These are phyloP conservation scores for Viridothelium virens DNA, from an alignment of 495 filamentous ascomycete species.

Conservation along the genomic window DNA sequence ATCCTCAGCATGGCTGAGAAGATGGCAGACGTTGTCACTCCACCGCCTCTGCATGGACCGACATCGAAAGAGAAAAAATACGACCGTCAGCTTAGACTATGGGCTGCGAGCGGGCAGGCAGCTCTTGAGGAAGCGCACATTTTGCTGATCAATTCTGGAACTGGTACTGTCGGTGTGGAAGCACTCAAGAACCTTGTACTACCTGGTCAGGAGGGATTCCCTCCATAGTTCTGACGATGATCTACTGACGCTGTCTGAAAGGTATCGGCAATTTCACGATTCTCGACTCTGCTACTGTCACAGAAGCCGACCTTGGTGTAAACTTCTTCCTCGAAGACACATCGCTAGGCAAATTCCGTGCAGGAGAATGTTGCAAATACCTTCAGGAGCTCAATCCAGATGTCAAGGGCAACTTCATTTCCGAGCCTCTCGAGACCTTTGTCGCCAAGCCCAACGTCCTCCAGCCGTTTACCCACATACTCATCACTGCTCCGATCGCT, in stretches of 20 bases:
- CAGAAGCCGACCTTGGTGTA: slow-evolving; percentile 77
- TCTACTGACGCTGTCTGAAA: slow-evolving; percentile 21
- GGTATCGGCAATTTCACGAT: slow-evolving; percentile 94
- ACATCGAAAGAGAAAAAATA: slow-evolving; percentile 51
- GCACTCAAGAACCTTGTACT: slow-evolving; percentile 93
- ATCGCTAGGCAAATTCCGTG: slow-evolving; percentile 70
- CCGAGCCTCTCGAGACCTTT: slow-evolving; percentile 39
- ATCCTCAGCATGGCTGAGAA: background rate
- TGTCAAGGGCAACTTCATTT: slow-evolving; percentile 60
- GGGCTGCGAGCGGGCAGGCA: slow-evolving; percentile 86
- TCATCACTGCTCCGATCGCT: slow-evolving; percentile 63
- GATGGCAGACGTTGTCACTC: slow-evolving; percentile 11
- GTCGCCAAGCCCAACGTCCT: slow-evolving; percentile 38
- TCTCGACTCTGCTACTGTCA: slow-evolving; percentile 68
- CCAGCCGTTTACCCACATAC: slow-evolving; percentile 58
- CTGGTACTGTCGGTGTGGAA: slow-evolving; percentile 80
- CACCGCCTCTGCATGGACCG: slow-evolving; percentile 34
- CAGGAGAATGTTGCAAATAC: slow-evolving; percentile 65
- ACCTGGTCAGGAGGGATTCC: slow-evolving; percentile 49
- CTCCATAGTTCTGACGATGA: background rate
- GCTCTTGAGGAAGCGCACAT: slow-evolving; percentile 86
- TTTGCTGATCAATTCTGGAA: slow-evolving; percentile 74
- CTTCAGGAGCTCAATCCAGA: slow-evolving; percentile 94
- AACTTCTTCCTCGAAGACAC: slow-evolving; percentile 91
- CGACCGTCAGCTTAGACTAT: slow-evolving; percentile 89